phyloP scores from a whole-genome alignment of 352 stramenopile genomes.

The Globisporangium parvum region DNA sequence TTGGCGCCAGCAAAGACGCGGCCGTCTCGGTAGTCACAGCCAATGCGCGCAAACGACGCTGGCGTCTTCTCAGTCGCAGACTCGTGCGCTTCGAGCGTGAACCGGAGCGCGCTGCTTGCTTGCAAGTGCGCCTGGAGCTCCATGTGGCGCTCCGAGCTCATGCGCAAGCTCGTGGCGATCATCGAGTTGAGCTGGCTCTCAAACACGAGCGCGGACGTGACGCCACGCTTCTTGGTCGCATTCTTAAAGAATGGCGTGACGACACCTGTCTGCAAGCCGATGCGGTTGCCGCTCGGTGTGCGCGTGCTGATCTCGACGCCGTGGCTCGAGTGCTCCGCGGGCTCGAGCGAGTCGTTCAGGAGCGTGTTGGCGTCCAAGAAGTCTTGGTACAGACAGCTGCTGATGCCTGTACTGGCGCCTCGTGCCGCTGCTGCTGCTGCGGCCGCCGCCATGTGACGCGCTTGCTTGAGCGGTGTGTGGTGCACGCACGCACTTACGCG shows the following conservation, averaged over 20 bases:
- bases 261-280: slow-evolving; percentile 51
- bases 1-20: slow-evolving; percentile 50
- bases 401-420: slow-evolving; percentile 29
- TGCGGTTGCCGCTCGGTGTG: slow-evolving; percentile 42
- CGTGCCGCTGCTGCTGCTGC: slow-evolving; percentile 11
- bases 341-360: slow-evolving; percentile 35
- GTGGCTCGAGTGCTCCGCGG: slow-evolving; percentile 43
- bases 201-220: slow-evolving; percentile 55
- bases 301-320: slow-evolving; percentile 39
- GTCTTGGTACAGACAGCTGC: slow-evolving; percentile 60
- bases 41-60: slow-evolving; percentile 64
- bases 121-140: slow-evolving; percentile 63
- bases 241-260: slow-evolving; percentile 68
- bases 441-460: not conserved
- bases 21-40: slow-evolving; percentile 49
- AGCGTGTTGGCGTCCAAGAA: slow-evolving; percentile 52
- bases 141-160: slow-evolving; percentile 67
- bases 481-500: too few relatives aligned
- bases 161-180: slow-evolving; percentile 47
- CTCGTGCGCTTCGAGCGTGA: slow-evolving; percentile 72
- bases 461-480: too few relatives aligned
- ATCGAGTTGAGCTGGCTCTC: slow-evolving; percentile 64
- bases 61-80: slow-evolving; percentile 61
- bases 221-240: slow-evolving; percentile 62
- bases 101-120: slow-evolving; percentile 42